These are phyloP conservation scores for Tubosaeta brunneosetosa DNA, from an alignment of 768 basidiomycete species.

Conservation along the genomic window DNA sequence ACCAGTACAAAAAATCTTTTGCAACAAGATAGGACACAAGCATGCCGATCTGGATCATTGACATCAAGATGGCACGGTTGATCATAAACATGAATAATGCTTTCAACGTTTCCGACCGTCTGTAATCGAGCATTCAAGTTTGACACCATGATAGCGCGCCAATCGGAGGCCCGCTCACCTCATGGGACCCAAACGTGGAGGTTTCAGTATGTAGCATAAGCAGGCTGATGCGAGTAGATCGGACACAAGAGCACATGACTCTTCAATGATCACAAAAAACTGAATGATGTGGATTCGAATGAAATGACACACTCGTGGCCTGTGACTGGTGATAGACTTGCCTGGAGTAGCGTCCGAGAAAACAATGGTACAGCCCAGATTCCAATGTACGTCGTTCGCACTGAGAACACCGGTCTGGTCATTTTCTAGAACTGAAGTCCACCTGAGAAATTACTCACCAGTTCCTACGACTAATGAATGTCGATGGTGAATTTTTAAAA, in stretches of 20 bases:
- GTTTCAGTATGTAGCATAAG: conserved; percentile 12
- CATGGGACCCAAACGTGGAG: conserved; percentile 2
- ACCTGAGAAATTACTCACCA: not conserved
- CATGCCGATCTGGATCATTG: conserved; percentile 16
- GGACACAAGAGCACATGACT: conserved; percentile 11
- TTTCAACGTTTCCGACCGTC: conserved; percentile 11
- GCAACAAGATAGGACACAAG: conserved; percentile 13
- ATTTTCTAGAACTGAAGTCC: conserved; percentile 1
- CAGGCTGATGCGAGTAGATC: conserved; percentile 13
- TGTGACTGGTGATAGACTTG: conserved; percentile 1
- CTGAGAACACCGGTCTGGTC: conserved; percentile 1
- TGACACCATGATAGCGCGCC: not conserved
- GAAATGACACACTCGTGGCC: not conserved
- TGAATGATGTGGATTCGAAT: not conserved
- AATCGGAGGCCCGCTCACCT: not conserved
- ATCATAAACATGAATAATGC: conserved; percentile 14
- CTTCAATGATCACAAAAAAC: conserved; percentile 8
- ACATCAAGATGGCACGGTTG: conserved; percentile 18
- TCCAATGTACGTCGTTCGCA: conserved; percentile 10
- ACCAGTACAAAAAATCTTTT: conserved; percentile 16
- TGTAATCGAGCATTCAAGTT: not conserved
- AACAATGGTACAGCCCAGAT: conserved; percentile 3
- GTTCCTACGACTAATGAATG: conserved; percentile 2
- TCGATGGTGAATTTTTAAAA: not conserved
- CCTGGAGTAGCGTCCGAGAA: conserved; percentile 6